These are phyloP conservation scores for Blumeria graminis DNA, from an alignment of 2,329 filamentous ascomycete species.

Conservation along the genomic window DNA sequence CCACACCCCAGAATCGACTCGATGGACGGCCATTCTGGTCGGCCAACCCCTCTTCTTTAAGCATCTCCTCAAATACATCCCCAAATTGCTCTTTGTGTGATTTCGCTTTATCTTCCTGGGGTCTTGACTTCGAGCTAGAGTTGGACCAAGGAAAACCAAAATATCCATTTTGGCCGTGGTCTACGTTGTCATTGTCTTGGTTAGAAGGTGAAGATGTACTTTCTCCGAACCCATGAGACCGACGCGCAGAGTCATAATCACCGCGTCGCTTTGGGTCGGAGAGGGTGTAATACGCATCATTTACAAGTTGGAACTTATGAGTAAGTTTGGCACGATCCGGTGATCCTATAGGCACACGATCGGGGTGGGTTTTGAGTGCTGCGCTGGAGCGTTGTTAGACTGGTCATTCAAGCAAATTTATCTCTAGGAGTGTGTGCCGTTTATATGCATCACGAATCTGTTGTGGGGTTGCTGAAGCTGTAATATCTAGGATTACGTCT, in stretches of 20 bases:
- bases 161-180: slow-evolving; percentile 16
- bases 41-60: slow-evolving; percentile 64
- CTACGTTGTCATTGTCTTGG: slow-evolving; percentile 22
- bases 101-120: slow-evolving; percentile 26
- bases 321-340: slow-evolving; percentile 65
- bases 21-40: slow-evolving; percentile 40
- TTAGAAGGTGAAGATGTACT: slow-evolving; percentile 19
- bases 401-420: background rate
- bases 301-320: slow-evolving; percentile 72
- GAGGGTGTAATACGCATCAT: slow-evolving; percentile 81
- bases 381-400: slow-evolving; percentile 25
- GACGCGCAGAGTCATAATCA: slow-evolving; percentile 61
- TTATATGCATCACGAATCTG: slow-evolving; percentile 93
- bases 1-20: slow-evolving; percentile 60
- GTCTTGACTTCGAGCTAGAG: slow-evolving; percentile 23
- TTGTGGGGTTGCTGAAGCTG: slow-evolving; percentile 49
- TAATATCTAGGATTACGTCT: slow-evolving; percentile 54
- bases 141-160: slow-evolving; percentile 50
- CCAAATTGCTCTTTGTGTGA: slow-evolving; percentile 63
- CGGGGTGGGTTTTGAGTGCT: slow-evolving; percentile 79
- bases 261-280: slow-evolving; percentile 53
- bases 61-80: slow-evolving; percentile 75
- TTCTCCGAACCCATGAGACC: slow-evolving; percentile 25
- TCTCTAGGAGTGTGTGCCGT: slow-evolving; percentile 24
- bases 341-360: slow-evolving; percentile 63